Evolutionary conservation across 2,329 filamentous ascomycete species (phyloP).

Genomic region (Beauveria bassiana): DNA sequence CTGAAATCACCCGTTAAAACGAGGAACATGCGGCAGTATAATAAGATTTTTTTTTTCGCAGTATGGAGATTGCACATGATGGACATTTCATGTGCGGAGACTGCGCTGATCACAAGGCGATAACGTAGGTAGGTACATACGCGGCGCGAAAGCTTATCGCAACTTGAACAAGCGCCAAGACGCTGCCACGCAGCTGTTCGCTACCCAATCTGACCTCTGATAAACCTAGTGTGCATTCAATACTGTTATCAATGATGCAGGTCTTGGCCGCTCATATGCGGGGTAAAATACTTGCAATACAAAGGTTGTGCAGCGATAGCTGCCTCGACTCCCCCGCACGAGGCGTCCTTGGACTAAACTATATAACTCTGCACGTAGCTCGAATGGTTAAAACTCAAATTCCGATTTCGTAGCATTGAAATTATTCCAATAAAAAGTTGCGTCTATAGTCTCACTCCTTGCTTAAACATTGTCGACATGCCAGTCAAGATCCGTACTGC

Average conservation of each 20-base stretch:
- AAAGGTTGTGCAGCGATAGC: not conserved
- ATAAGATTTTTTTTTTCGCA: not conserved
- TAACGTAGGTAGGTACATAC: not conserved
- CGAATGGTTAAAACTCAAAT: not conserved
- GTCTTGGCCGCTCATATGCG: not conserved
- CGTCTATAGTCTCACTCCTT: not conserved
- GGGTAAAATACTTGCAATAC: not conserved
- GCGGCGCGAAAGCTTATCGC: not conserved
- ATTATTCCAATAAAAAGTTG: not conserved
- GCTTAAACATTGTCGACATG: constrained; percentile 14
- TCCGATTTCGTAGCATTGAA: not conserved
- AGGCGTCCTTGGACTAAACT: not conserved
- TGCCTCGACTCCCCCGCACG: not conserved
- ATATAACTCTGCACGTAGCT: not conserved
- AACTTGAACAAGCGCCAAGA: not conserved
- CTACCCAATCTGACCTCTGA: not conserved
- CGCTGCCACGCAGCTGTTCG: not conserved
- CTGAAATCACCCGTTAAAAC: no score
- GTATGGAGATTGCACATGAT: not conserved
- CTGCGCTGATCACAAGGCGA: not conserved
- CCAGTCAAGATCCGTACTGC: constrained; percentile 55
- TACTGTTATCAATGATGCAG: constrained; percentile 1
- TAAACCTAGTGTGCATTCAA: constrained; percentile 1
- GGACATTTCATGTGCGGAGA: not conserved
- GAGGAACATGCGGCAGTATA: not conserved